A percentile compares a stretch with the other conserved stretches of the same genome.
These are phyloP conservation scores for Nidula niveotomentosa DNA, from an alignment of 1,284 basidiomycete genomes.

Conservation along the genomic window DNA sequence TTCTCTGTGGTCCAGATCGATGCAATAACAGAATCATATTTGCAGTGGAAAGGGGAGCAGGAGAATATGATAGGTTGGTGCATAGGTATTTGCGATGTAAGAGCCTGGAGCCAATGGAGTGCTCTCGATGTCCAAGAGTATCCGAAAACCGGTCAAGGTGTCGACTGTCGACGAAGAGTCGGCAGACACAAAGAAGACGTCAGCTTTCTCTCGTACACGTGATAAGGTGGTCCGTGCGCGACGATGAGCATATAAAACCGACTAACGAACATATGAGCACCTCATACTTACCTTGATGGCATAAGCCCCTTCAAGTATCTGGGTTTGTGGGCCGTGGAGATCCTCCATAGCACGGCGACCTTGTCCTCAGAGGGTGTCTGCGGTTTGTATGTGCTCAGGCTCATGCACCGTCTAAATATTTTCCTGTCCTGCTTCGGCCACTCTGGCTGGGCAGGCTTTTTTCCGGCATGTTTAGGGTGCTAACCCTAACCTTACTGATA, in stretches of 20 bases:
- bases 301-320: constrained; percentile 21
- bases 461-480: constrained; percentile 15
- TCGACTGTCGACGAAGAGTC: no score
- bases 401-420: constrained; percentile 62
- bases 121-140: background rate
- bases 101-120: no score
- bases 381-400: constrained; percentile 55
- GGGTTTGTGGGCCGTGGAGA: constrained; percentile 29
- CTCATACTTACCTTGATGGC: no score
- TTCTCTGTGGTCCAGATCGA: no score
- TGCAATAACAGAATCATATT: no score
- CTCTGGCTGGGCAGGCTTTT: constrained; percentile 24
- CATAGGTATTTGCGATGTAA: no score
- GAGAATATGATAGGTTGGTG: no score
- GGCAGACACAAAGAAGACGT: no score
- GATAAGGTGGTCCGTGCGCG: constrained; percentile 25
- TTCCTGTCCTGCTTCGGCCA: constrained; percentile 39
- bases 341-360: constrained; percentile 60
- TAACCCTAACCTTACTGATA: constrained; percentile 28
- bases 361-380: constrained; percentile 44
- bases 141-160: no score
- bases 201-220: background rate
- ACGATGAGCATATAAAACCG: constrained; percentile 15
- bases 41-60: no score
- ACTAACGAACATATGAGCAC: background rate